Base-by-base conservation (phyloP, 768 basidiomycete genomes). In the Kwoniella mangroviensis region DNA sequence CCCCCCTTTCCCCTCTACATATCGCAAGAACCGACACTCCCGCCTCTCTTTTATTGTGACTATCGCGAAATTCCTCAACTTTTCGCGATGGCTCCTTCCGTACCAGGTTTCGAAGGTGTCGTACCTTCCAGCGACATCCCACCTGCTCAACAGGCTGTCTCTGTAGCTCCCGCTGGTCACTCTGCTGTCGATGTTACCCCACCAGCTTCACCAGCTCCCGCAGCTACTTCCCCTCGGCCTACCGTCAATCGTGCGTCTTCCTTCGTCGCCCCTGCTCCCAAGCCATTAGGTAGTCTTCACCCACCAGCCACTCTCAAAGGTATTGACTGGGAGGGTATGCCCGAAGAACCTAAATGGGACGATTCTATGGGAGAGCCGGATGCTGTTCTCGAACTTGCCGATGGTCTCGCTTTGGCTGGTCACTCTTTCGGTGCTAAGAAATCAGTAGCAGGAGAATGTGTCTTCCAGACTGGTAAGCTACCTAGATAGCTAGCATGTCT, bases 401-500 rank as follows among this genome's bases (percentile, higher is more conserved):
- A 98, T 84, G 96, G 95, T 3, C 88, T 92, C 65, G 90, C 91
- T 1, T 92, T 89, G 78, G 86, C 91, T 67, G 97, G 97, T 43
- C 90, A 92, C 82, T 93, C 91, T 79, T 98, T 99, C 80, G 97
- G 97, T 78, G 94, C 93, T 4, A 88, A 93, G 76, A 95, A 93
- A 84, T 94, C 92, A 80, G 87, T 96, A 41, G 88, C 96, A 19
- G 97, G 97, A 77, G 97, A 99, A 88, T 98, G 97, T 84, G 97
- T 99, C 80, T 99, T 99, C 85, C 96, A 98, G 86, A 99, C 97
- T 51, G 97, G 97, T 95, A 79, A 82, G 90, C 75, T 28, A 43
- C 24, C 17, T 41, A 43, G 3, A 49, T 21, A 43, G 4, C 55
- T 55, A 26, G 22, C 15, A 51, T 12, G 57, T n/a, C 12, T 7